Evolutionary conservation across 495 filamentous ascomycete species (phyloP).

Genomic region (Neurospora africana): DNA sequence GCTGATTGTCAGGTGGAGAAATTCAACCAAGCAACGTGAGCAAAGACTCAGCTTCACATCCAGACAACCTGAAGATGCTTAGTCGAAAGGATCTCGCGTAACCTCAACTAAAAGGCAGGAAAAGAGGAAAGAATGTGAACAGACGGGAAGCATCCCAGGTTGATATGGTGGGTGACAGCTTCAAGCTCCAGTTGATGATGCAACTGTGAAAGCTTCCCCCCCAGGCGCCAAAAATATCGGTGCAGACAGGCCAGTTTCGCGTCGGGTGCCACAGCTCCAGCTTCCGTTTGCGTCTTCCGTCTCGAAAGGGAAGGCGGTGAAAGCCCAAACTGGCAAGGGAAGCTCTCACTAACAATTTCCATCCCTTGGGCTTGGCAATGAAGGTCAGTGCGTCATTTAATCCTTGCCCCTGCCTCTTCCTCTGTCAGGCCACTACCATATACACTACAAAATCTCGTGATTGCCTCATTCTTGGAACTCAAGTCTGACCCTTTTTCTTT

Average conservation of each 20-base stretch:
- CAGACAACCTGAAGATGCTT: not conserved
- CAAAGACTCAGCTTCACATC: not conserved
- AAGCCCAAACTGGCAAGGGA: not conserved
- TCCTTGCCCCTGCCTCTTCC: not conserved
- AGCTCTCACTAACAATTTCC: not conserved
- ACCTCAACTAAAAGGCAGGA: not conserved
- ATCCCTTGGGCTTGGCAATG: not conserved
- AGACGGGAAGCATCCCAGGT: not conserved
- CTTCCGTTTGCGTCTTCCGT: not conserved
- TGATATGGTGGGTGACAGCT: not conserved
- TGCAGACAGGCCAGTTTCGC: constrained; percentile 1
- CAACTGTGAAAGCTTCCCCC: not conserved
- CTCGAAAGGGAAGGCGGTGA: not conserved
- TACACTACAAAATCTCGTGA: no score
- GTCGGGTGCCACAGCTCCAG: not conserved
- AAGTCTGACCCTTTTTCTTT: not conserved
- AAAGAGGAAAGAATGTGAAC: not conserved
- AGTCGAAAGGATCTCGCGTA: not conserved
- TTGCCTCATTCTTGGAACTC: not conserved
- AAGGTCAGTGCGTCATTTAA: not conserved
- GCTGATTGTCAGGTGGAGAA: not conserved
- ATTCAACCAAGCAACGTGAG: not conserved
- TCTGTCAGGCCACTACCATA: no score
- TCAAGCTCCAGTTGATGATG: not conserved
- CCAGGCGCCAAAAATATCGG: not conserved